Evolutionary conservation across 2,329 filamentous ascomycete genomes (phyloP), one percentile per base, ranked within the genome.

Genomic region (Neospermospora avenae): DNA sequence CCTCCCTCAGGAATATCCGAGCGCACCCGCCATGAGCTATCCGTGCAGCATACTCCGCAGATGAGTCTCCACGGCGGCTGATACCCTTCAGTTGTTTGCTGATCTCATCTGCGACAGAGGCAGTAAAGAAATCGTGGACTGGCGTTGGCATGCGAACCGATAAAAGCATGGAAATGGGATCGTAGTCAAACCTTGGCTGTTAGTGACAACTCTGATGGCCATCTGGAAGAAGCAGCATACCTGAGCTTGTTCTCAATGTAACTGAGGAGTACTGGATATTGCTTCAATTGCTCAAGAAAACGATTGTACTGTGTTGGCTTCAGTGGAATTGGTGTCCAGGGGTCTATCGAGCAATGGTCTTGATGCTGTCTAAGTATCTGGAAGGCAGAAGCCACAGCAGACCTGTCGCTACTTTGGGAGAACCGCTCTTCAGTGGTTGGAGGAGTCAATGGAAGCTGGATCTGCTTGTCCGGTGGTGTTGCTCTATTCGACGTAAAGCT

Each of bases 161-260:
- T n/a, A 55, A 44, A 42, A 57, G 34, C 31, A 51, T 57, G 20
- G 53, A 53, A 22, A 28, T 53, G 45, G 58, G 54, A 57, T 57
- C 58, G 54, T 60, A 52, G 46, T 60, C 53, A 35, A 60, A 60
- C 35, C 45, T 60, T 56, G 45, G 57, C 44, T 57, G 35, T 57
- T 37, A 60, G 58, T 51, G 25, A 57, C 45, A 52, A 53, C 10
- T 55, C 18, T 45, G 31, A 52, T 57, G 25, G 45, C 44, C 37
- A 18, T 44, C 41, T 44, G 41, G 20, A 24, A 24, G 41, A 53
- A 24, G 57, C 20, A 59, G 51, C 37, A 37, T 57, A 60, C 58
- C 54, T 52, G 37, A 52, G 22, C 16, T 57, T 60, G 39, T 60
- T 46, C 18, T 57, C 39, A 57, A 51, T 53, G 45, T 60, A 28